These are phyloP conservation scores for Neospermospora avenae DNA, from an alignment of 2,329 filamentous ascomycete species.

Conservation along the genomic window DNA sequence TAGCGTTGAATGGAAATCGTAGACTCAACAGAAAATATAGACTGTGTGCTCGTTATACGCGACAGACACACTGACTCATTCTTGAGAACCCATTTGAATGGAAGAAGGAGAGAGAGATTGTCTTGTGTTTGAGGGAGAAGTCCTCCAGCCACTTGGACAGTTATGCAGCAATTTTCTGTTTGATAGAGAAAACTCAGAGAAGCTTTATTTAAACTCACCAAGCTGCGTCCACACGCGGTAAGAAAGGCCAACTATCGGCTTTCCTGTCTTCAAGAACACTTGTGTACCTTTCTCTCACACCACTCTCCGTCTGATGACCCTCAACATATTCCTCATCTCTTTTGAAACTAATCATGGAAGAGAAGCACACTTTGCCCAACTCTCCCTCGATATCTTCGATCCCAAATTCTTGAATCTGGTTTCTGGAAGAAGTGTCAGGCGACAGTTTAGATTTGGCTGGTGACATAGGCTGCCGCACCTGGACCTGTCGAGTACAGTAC, in stretches of 20 bases:
- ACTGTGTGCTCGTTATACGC: too few species aligned
- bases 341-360: constrained; percentile 52
- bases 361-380: constrained; percentile 46
- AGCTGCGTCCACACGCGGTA: constrained; percentile 22
- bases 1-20: too few species aligned
- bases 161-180: not conserved
- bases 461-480: constrained; percentile 44
- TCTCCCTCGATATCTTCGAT: constrained; percentile 9
- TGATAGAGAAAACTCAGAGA: not conserved
- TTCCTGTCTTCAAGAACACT: constrained; percentile 11
- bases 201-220: constrained; percentile 19
- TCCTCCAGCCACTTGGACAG: not conserved
- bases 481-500: constrained; percentile 49
- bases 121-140: too few species aligned
- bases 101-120: too few species aligned
- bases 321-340: constrained; percentile 11
- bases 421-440: not conserved
- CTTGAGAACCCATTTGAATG: too few species aligned
- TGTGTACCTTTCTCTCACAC: constrained; percentile 9
- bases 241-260: not conserved
- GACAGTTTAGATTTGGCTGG: constrained; percentile 37
- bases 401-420: constrained; percentile 30
- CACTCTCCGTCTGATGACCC: constrained; percentile 13
- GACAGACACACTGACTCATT: too few species aligned
- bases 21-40: too few species aligned